Evolutionary conservation across 805 yeast genomes (phyloP).

Genomic region (Metschnikowia dekortorum): DNA sequence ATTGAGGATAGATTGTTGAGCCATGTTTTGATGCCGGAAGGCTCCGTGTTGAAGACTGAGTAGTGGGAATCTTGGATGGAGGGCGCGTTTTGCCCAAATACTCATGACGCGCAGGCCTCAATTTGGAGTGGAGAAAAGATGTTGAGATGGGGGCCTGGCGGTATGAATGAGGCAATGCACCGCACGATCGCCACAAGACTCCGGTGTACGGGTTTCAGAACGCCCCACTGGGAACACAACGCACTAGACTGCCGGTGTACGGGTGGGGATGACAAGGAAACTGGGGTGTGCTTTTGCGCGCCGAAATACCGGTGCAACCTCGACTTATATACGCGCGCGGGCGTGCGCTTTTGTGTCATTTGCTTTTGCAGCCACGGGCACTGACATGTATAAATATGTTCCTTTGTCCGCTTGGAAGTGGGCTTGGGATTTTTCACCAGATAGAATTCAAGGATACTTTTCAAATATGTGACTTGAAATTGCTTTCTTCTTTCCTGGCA

Average conservation of each 20-base stretch:
- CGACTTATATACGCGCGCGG: neutral
- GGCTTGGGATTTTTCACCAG: no score
- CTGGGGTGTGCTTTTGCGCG: neutral
- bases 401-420: neutral
- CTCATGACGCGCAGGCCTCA: conserved; percentile 1
- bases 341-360: conserved; percentile 2
- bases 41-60: neutral
- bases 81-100: conserved; percentile 2
- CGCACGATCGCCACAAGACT: neutral
- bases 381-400: neutral
- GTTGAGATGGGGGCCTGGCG: no score
- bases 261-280: no score
- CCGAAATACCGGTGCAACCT: neutral
- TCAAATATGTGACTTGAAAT: no score
- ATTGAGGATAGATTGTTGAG: conserved; percentile 15
- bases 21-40: conserved; percentile 6
- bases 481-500: no score
- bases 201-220: neutral
- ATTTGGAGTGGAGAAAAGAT: neutral
- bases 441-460: no score
- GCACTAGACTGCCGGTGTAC: no score
- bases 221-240: neutral
- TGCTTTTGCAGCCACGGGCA: conserved; percentile 1
- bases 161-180: neutral
- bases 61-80: neutral